Evolutionary conservation across 805 yeast species (phyloP).

Genomic region (Saccharomycopsis fibuligera): DNA sequence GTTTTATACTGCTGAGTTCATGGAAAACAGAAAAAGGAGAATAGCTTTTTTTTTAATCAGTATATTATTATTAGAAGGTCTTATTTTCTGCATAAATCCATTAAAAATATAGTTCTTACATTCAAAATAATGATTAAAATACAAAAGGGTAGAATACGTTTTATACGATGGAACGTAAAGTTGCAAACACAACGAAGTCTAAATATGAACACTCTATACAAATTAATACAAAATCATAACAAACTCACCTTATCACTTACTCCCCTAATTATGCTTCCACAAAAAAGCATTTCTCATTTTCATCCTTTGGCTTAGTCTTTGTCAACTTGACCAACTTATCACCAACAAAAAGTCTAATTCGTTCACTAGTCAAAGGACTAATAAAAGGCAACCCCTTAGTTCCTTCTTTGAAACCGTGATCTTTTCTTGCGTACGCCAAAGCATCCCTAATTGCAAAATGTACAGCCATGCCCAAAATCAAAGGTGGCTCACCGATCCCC

Average conservation of each 20-base stretch:
- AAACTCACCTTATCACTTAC: neutral
- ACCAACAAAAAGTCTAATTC: slow-evolving; percentile 36
- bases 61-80: too few relatives aligned
- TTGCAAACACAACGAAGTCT: neutral
- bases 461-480: slow-evolving; percentile 37
- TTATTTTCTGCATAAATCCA: too few relatives aligned
- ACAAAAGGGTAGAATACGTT: too few relatives aligned
- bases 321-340: slow-evolving; percentile 30
- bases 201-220: neutral
- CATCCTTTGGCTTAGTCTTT: slow-evolving; percentile 28
- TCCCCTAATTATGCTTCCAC: neutral
- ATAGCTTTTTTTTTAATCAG: too few relatives aligned
- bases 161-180: neutral
- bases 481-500: slow-evolving; percentile 48
- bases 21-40: too few relatives aligned
- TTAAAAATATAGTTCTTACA: too few relatives aligned
- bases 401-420: slow-evolving; percentile 27
- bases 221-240: neutral
- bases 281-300: neutral
- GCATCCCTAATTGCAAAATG: slow-evolving; percentile 42
- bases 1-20: too few relatives aligned
- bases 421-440: slow-evolving; percentile 30
- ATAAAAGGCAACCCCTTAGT: slow-evolving; percentile 27
- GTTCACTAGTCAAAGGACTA: slow-evolving; percentile 39
- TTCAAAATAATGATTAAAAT: too few relatives aligned